Conservation (phyloP, 2,329 filamentous ascomycete species). For the Cytospora mali region DNA sequence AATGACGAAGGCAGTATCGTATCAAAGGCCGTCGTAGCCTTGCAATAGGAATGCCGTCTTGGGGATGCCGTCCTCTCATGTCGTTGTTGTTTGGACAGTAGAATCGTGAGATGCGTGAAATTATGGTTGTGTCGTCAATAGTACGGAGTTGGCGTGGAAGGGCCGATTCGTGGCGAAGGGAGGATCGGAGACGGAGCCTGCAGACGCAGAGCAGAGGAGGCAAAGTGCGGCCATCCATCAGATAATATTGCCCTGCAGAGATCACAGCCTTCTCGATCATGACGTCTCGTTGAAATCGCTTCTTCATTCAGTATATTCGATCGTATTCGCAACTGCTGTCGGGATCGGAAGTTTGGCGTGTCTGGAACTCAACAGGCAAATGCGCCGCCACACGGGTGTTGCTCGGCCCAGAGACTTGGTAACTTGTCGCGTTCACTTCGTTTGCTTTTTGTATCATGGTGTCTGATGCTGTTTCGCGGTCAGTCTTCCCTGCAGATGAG, state of each 20-base stretch:
- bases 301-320: not conserved
- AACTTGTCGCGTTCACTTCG: not conserved
- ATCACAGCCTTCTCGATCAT: not conserved
- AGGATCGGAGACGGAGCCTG: slow-evolving; percentile 5
- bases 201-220: slow-evolving; percentile 14
- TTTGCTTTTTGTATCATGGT: not conserved
- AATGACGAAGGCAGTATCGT: not conserved
- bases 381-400: not conserved
- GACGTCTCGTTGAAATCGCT: not conserved
- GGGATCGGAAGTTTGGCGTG: not conserved
- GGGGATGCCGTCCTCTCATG: not conserved
- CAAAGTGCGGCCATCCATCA: slow-evolving; percentile 5
- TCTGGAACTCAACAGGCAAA: not conserved
- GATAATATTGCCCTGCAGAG: not conserved
- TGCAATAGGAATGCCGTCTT: not conserved
- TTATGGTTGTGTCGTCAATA: not conserved
- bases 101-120: not conserved
- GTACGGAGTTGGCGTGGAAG: slow-evolving; percentile 2
- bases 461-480: not conserved
- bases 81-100: not conserved
- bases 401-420: not conserved
- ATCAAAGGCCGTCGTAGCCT: not conserved
- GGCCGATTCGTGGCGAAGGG: slow-evolving; percentile 20
- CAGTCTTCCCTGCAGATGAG: not conserved
- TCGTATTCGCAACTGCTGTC: not conserved